phyloP scores from a whole-genome alignment of 495 filamentous ascomycete genomes.

The Trichoderma asperelloides region DNA sequence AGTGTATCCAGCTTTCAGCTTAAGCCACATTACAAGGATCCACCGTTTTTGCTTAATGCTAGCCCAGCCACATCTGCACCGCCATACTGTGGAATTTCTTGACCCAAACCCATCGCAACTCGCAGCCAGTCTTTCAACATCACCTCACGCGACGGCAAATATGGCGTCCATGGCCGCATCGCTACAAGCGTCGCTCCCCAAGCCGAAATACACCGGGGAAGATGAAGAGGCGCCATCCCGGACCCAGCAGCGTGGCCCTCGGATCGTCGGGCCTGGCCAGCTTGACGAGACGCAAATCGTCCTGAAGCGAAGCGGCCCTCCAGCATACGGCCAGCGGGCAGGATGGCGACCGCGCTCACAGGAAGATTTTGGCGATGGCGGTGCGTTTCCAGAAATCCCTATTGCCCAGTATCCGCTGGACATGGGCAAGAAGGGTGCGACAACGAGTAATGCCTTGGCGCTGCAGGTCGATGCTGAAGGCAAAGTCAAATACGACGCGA shows the following conservation, averaged over 20 bases:
- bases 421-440: constrained; percentile 74
- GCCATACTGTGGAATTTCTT: constrained; percentile 10
- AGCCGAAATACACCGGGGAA: constrained; percentile 80
- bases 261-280: constrained; percentile 67
- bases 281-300: constrained; percentile 83
- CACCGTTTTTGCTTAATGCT: background rate
- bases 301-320: constrained; percentile 72
- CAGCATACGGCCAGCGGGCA: constrained; percentile 73
- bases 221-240: constrained; percentile 69
- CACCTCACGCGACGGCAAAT: constrained; percentile 12
- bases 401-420: constrained; percentile 93
- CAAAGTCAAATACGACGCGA: constrained; percentile 93
- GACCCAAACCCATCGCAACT: constrained; percentile 10
- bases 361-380: constrained; percentile 94
- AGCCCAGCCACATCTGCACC: constrained; percentile 16
- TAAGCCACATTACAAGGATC: background rate
- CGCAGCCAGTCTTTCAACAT: background rate
- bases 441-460: constrained; percentile 77
- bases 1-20: background rate
- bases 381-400: constrained; percentile 89
- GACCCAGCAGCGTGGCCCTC: constrained; percentile 65
- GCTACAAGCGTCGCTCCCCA: constrained; percentile 74
- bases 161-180: constrained; percentile 70
- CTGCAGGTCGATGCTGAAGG: constrained; percentile 86
- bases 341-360: constrained; percentile 78